phyloP scores from a whole-genome alignment of 1,139 yeast genomes.

The Scheffersomyces cryptocercus region DNA sequence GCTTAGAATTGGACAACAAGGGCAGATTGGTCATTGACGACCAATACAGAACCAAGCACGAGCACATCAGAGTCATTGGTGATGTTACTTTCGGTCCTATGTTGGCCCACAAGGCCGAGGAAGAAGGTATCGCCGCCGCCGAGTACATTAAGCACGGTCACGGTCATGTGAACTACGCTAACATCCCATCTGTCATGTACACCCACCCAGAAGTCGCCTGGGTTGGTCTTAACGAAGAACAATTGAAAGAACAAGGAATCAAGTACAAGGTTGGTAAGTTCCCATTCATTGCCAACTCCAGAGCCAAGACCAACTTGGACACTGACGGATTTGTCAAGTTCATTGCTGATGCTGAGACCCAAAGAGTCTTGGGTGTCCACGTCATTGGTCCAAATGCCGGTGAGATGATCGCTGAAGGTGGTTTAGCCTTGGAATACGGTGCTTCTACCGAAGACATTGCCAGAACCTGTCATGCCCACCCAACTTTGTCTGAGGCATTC shows the following conservation, averaged over 20 bases:
- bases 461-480: slow-evolving; percentile 98
- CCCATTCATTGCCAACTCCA: slow-evolving; percentile 98
- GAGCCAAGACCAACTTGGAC: slow-evolving; percentile 98
- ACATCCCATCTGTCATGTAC: slow-evolving; percentile 98
- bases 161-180: slow-evolving; percentile 98
- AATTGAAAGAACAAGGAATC: slow-evolving; percentile 91
- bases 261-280: slow-evolving; percentile 93
- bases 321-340: slow-evolving; percentile 97
- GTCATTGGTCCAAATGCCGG: slow-evolving; percentile 98
- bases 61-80: slow-evolving; percentile 96
- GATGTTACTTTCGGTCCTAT: slow-evolving; percentile 98
- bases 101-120: slow-evolving; percentile 99
- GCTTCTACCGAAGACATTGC: slow-evolving; percentile 98
- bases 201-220: slow-evolving; percentile 99
- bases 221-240: slow-evolving; percentile 97
- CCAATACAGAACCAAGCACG: slow-evolving; percentile 87
- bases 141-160: slow-evolving; percentile 91
- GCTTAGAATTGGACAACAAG: slow-evolving; percentile 85
- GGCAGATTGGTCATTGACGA: slow-evolving; percentile 95
- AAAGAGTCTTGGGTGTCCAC: slow-evolving; percentile 94
- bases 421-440: slow-evolving; percentile 97
- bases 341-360: slow-evolving; percentile 95
- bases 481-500: slow-evolving; percentile 96
- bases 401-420: slow-evolving; percentile 99
- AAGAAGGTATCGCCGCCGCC: slow-evolving; percentile 98